Evolutionary conservation across 169 alveolate genomes (phyloP).

Genomic region (Theileria equi): DNA sequence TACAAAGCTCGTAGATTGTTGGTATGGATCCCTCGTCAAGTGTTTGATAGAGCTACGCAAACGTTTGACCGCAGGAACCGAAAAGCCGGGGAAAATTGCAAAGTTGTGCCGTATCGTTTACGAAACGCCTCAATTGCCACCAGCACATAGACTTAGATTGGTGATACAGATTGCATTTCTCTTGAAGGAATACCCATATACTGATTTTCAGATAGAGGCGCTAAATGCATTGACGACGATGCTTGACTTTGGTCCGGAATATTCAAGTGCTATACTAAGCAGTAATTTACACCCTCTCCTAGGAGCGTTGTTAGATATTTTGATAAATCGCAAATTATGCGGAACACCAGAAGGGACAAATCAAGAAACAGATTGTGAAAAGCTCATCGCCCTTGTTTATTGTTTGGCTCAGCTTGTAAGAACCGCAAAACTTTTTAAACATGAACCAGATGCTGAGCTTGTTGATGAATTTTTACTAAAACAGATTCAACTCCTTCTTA

Average conservation of each 20-base stretch:
- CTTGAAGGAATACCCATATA: constrained; percentile 16
- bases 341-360: constrained; percentile 34
- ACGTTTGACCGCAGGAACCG: constrained; percentile 9
- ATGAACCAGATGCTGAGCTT: constrained; percentile 10
- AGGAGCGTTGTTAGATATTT: constrained; percentile 36
- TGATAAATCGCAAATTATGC: constrained; percentile 30
- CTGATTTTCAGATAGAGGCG: constrained; percentile 34
- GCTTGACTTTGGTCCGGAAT: constrained; percentile 30
- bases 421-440: constrained; percentile 4
- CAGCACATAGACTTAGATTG: constrained; percentile 61
- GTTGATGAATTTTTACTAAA: constrained; percentile 41
- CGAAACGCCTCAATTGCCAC: constrained; percentile 51
- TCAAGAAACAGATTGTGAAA: constrained; percentile 42
- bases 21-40: constrained; percentile 51
- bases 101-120: constrained; percentile 2
- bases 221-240: constrained; percentile 32
- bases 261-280: constrained; percentile 15
- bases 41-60: constrained; percentile 27
- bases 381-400: constrained; percentile 46
- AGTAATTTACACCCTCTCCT: constrained; percentile 24
- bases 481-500: constrained; percentile 19
- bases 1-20: constrained; percentile 41
- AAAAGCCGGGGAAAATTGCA: constrained; percentile 7
- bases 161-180: constrained; percentile 40
- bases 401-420: constrained; percentile 53